Percentiles rank a stretch among this genome's conserved stretches.
Conservation (phyloP, 1,284 basidiomycete genomes). For the Leccinum subspadiceum region DNA sequence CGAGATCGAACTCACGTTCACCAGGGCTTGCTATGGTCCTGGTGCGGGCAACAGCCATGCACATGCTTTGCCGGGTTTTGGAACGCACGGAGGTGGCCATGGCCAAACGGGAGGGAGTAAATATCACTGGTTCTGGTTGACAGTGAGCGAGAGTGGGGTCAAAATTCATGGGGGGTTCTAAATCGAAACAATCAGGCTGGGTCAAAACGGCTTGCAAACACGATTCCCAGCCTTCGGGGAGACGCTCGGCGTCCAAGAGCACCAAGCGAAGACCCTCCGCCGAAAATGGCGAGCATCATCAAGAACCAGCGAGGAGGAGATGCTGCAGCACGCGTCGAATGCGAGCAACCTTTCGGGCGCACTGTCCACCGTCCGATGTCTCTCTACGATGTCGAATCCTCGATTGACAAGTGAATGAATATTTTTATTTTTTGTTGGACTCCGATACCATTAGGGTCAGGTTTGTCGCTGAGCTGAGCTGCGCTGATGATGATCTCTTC, state of each 20-base stretch:
- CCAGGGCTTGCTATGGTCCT: slow-evolving; percentile 13
- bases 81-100: slow-evolving; percentile 18
- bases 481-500: slow-evolving; percentile 1
- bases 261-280: slow-evolving; percentile 58
- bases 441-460: not conserved
- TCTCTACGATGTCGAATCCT: slow-evolving; percentile 63
- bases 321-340: slow-evolving; percentile 70
- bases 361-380: slow-evolving; percentile 58
- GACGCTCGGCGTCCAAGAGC: slow-evolving; percentile 56
- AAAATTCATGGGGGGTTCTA: slow-evolving; percentile 2
- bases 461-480: not conserved
- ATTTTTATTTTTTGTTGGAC: not conserved
- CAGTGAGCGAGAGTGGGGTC: slow-evolving; percentile 11
- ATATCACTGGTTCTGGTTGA: slow-evolving; percentile 31
- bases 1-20: slow-evolving; percentile 18
- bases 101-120: slow-evolving; percentile 19
- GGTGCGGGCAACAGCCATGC: slow-evolving; percentile 15
- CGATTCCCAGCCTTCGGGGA: slow-evolving; percentile 71
- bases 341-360: slow-evolving; percentile 64
- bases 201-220: slow-evolving; percentile 52
- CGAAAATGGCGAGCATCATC: slow-evolving; percentile 50
- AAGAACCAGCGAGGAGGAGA: slow-evolving; percentile 12
- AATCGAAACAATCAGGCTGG: not conserved
- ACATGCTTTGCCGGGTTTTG: slow-evolving; percentile 19
- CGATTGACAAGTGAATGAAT: slow-evolving; percentile 63